Evolutionary conservation across 2,329 filamentous ascomycete species (phyloP), one percentile per base, ranked within the genome.

Genomic region (Ophiocordyceps camponoti-leonardi): DNA sequence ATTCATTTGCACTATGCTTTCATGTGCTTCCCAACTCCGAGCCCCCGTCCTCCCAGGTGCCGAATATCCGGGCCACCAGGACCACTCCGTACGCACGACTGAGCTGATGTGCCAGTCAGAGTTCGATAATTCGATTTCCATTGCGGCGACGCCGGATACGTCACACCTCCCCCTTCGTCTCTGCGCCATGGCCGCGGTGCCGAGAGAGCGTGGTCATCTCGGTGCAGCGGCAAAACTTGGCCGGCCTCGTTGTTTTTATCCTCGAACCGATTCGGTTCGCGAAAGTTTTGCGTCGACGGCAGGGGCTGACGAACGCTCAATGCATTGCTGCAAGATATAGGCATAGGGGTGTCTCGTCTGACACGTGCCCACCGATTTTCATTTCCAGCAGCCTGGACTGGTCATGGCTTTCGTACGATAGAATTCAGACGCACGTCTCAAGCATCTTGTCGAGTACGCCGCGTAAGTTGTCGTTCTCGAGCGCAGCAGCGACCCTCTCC

Each of bases 381-480:
- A 11, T 28, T 28, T 2, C 26, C 26, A 28, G 26, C 26, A 10
- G 11, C 26, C 2, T 2, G 26, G 26, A 13, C 12, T 33, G 13
- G 31, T 33, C 12, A 14, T 16, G 31, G 5, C 6, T 3, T 2
- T 3, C 7, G 13, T 4, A 33, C 11, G 16, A 13, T 6, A 10
- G 2, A 7, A 2, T 4, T 45, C 56, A 85, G 51, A 76, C 72
- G 63, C 86, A 94, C 2, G 83, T 90, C 59, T 86, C 80, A 50
- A 96, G 72, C 92, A 98, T 96, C 65, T 92, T 94, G 60, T 85
- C 79, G 51, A 98, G 71, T 30, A 95, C 85, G 39, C 80, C 80
- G 70, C 86, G 86, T 49, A 98, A 67, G 1, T 85, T 93, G 47
- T 85, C 84, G 60, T 98, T 98, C 64, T 96, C 92, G 54, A 95